Evolutionary conservation across 2,329 filamentous ascomycete species (phyloP).

Genomic region (Stagonosporopsis rhizophila): DNA sequence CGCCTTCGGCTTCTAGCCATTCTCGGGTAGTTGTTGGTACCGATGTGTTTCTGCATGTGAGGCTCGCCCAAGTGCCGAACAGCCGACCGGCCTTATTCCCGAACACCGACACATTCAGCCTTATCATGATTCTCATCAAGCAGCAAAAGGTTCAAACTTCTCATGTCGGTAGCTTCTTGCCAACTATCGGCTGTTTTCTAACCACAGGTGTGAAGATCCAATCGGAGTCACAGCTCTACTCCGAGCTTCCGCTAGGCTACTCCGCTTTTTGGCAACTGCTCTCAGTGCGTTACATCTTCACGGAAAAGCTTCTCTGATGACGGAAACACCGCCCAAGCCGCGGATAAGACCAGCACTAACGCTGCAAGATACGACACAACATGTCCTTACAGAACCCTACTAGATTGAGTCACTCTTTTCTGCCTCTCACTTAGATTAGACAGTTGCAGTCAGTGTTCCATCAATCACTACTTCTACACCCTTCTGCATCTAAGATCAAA

Average conservation of each 20-base stretch:
- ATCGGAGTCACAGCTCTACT: constrained; percentile 12
- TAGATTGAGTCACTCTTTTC: constrained; percentile 12
- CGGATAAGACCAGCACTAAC: constrained; percentile 27
- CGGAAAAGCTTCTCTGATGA: constrained; percentile 42
- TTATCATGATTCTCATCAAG: not conserved
- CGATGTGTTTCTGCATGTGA: constrained; percentile 18
- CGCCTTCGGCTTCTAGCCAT: not conserved
- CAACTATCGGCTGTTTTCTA: constrained; percentile 1
- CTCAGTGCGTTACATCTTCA: constrained; percentile 30
- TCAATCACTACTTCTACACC: not conserved
- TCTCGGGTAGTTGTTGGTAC: not conserved
- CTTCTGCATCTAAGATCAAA: not conserved
- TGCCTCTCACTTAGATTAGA: constrained; percentile 9
- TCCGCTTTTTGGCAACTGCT: constrained; percentile 35
- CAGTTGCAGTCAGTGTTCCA: not conserved
- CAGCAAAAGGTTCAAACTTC: not conserved
- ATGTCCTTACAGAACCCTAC: constrained; percentile 21
- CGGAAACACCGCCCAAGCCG: constrained; percentile 22
- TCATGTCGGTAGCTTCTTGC: not conserved
- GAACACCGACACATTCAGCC: not conserved
- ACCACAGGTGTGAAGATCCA: constrained; percentile 5
- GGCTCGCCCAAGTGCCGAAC: constrained; percentile 16
- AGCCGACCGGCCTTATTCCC: constrained; percentile 7
- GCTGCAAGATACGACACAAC: constrained; percentile 21
- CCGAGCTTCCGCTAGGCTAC: constrained; percentile 27